phyloP scores from a whole-genome alignment of 1,139 yeast species.

The Kluyveromyces sp. region DNA sequence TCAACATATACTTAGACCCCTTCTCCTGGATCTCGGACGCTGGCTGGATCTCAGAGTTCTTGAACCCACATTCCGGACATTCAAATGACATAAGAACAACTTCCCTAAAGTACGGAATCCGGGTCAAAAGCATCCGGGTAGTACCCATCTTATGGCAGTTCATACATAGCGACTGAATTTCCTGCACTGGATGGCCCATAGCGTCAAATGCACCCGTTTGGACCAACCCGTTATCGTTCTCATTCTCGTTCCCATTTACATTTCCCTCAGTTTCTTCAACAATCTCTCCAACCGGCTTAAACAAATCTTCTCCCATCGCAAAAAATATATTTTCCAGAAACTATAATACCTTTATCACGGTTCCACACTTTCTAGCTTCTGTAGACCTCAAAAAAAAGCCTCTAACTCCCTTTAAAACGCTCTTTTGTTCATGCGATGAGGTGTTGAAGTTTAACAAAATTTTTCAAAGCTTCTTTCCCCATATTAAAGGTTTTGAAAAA shows the following conservation, averaged over 20 bases:
- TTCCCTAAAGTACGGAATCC: constrained; percentile 88
- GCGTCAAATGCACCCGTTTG: constrained; percentile 66
- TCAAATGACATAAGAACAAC: constrained; percentile 90
- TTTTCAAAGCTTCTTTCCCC: too few relatives aligned
- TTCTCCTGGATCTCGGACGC: constrained; percentile 85
- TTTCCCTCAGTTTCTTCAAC: constrained; percentile 34
- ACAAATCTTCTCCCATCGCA: constrained; percentile 34
- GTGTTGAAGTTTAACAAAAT: too few relatives aligned
- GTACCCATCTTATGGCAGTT: constrained; percentile 82
- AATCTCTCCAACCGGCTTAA: constrained; percentile 53
- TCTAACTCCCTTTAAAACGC: too few relatives aligned
- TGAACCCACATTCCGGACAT: constrained; percentile 90
- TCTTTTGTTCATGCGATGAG: too few relatives aligned
- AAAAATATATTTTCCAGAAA: too few relatives aligned
- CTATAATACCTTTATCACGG: too few relatives aligned
- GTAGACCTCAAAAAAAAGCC: too few relatives aligned
- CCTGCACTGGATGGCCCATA: constrained; percentile 92
- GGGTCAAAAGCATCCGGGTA: constrained; percentile 76
- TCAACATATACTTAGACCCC: constrained; percentile 68
- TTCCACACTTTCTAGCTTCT: too few relatives aligned
- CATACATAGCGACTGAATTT: constrained; percentile 91
- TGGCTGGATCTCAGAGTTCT: constrained; percentile 89
- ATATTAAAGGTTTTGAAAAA: too few relatives aligned
- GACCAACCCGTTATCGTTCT: constrained; percentile 32
- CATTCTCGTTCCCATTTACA: constrained; percentile 12